Percentiles rank a stretch among this genome's conserved stretches.
These are phyloP conservation scores for Russula earlei DNA, from an alignment of 768 basidiomycete genomes.

Conservation along the genomic window DNA sequence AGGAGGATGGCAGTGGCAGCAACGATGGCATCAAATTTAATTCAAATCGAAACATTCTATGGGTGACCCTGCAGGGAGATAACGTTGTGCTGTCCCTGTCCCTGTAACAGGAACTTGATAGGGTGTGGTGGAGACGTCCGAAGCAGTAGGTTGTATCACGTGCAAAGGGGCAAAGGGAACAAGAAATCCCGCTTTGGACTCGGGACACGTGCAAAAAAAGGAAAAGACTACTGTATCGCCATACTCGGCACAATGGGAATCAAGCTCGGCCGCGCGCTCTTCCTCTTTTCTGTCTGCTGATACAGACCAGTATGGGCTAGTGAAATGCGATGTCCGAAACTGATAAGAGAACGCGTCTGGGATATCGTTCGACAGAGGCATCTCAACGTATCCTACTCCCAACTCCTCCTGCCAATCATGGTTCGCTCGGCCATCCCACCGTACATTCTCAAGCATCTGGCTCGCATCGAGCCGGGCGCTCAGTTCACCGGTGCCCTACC, in stretches of 20 bases:
- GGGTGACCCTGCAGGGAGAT: too few relatives aligned
- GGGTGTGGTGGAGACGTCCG: too few relatives aligned
- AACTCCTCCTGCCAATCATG: not conserved
- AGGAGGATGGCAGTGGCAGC: too few relatives aligned
- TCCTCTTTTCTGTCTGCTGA: not conserved
- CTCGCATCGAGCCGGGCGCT: constrained; percentile 40
- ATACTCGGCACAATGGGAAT: not conserved
- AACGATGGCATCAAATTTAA: too few relatives aligned
- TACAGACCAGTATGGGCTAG: not conserved
- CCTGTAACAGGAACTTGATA: too few relatives aligned
- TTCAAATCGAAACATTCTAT: too few relatives aligned
- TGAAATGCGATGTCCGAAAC: not conserved
- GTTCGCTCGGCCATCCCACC: constrained; percentile 15
- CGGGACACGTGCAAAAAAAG: too few relatives aligned
- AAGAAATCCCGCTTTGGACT: too few relatives aligned
- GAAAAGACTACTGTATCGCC: not conserved
- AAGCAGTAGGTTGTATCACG: too few relatives aligned
- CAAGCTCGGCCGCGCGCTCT: not conserved
- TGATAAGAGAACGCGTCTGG: not conserved
- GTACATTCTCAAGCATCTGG: constrained; percentile 36
- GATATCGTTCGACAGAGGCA: not conserved
- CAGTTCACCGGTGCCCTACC: constrained; percentile 40
- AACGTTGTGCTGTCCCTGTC: too few relatives aligned
- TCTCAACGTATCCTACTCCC: not conserved
- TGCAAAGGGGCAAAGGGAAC: too few relatives aligned